phyloP scores from a whole-genome alignment of 352 stramenopile genomes.

The Phytophthora sansomeana region DNA sequence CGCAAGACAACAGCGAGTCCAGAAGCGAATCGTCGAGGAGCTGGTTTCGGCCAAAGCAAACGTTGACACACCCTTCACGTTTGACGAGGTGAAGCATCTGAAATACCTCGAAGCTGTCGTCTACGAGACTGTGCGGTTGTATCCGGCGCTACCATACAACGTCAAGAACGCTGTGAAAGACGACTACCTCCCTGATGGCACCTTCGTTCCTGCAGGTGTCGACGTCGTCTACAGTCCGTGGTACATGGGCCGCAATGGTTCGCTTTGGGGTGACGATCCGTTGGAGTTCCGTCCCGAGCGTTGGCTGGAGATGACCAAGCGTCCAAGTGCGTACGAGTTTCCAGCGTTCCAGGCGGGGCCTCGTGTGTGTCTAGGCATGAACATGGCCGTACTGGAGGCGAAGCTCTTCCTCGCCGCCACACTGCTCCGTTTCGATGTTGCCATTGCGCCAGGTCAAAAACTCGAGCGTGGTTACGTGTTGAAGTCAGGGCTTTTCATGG shows the following conservation, averaged over 20 bases:
- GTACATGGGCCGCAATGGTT: conserved; percentile 71
- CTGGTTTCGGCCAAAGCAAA: conserved; percentile 23
- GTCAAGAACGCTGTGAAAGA: conserved; percentile 70
- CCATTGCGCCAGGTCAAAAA: conserved; percentile 47
- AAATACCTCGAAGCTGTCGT: conserved; percentile 78
- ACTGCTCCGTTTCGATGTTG: conserved; percentile 51
- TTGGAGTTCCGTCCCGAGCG: conserved; percentile 70
- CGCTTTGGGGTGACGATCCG: conserved; percentile 60
- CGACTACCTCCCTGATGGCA: conserved; percentile 75
- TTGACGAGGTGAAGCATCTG: conserved; percentile 66
- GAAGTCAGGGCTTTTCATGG: conserved; percentile 67
- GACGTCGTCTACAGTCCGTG: conserved; percentile 79
- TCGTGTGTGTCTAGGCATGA: conserved; percentile 75
- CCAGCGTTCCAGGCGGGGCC: conserved; percentile 77
- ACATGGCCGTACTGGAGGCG: conserved; percentile 72
- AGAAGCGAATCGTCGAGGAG: conserved; percentile 70
- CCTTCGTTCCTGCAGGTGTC: conserved; percentile 68
- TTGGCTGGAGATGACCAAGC: conserved; percentile 69
- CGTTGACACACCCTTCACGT: conserved; percentile 36
- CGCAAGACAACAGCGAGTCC: conserved; percentile 57
- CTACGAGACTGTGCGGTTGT: conserved; percentile 76
- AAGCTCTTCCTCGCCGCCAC: conserved; percentile 70
- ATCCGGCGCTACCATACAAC: conserved; percentile 80
- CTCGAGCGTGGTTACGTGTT: conserved; percentile 60
- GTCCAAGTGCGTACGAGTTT: conserved; percentile 73